These are phyloP conservation scores for Mercurialis annua DNA, from an alignment of 345 rosid genomes.

Conservation along the genomic window DNA sequence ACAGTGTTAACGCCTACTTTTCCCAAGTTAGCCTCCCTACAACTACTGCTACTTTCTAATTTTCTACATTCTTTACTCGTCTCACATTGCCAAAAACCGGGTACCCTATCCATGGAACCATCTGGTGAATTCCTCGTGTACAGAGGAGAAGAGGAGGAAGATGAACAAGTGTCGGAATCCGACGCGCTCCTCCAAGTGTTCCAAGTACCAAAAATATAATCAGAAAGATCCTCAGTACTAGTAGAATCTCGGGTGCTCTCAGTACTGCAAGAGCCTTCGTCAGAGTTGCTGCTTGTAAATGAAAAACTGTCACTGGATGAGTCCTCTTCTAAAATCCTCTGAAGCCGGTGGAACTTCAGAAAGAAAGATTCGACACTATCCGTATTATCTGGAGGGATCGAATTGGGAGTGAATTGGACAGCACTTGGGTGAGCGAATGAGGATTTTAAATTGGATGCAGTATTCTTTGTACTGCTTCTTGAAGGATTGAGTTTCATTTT, in stretches of 20 bases:
- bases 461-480: conserved; percentile 20
- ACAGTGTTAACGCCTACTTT: conserved; percentile 41
- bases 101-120: conserved; percentile 11
- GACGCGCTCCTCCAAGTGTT: conserved; percentile 42
- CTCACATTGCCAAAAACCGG: conserved; percentile 39
- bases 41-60: conserved; percentile 28
- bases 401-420: conserved; percentile 28
- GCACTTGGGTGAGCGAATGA: conserved; percentile 25
- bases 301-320: conserved; percentile 84
- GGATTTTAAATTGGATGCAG: conserved; percentile 30
- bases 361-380: conserved; percentile 59
- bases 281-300: conserved; percentile 76
- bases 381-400: conserved; percentile 30
- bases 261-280: conserved; percentile 85
- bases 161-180: conserved; percentile 56
- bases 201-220: conserved; percentile 58
- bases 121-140: conserved; percentile 38
- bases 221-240: conserved; percentile 72
- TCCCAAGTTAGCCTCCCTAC: conserved; percentile 38
- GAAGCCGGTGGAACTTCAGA: conserved; percentile 55
- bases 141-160: conserved; percentile 59
- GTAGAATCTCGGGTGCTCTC: conserved; percentile 67
- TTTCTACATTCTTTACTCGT: conserved; percentile 36
- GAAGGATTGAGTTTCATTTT: conserved; percentile 31
- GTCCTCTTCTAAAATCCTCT: conserved; percentile 69